These are phyloP conservation scores for Phaffia tasmanica DNA, from an alignment of 768 basidiomycete species.

Conservation along the genomic window DNA sequence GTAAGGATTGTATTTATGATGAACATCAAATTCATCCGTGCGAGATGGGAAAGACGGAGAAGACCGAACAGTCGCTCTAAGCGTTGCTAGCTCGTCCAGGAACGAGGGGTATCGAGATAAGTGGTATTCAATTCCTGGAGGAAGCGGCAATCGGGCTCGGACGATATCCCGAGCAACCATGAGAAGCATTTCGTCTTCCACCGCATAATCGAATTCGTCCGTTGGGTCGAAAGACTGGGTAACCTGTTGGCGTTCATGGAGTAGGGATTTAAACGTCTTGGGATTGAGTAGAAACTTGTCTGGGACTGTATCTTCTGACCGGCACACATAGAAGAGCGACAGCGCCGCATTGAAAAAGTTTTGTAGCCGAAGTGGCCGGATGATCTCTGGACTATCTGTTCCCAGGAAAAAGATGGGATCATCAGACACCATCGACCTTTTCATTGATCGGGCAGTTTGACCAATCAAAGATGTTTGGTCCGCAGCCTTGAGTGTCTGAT, in stretches of 20 bases:
- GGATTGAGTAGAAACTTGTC: neutral
- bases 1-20: too few species aligned
- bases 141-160: constrained; percentile 5
- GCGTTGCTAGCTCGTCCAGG: neutral
- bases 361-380: neutral
- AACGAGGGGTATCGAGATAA: neutral
- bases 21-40: too few species aligned
- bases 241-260: too few species aligned
- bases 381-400: too few species aligned
- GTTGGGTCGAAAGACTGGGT: too few species aligned
- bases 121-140: constrained; percentile 1
- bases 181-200: neutral
- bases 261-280: too few species aligned
- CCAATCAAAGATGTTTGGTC: too few species aligned
- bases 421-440: too few species aligned
- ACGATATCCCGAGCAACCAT: constrained; percentile 6
- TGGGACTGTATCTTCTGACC: neutral
- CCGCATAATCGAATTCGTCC: neutral
- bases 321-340: neutral
- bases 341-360: constrained; percentile 2
- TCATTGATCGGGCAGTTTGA: too few species aligned
- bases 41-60: neutral
- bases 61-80: neutral
- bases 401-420: too few species aligned
- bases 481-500: too few species aligned